Conservation (phyloP, 2,329 filamentous ascomycete genomes). For the Colletotrichum tanaceti region DNA sequence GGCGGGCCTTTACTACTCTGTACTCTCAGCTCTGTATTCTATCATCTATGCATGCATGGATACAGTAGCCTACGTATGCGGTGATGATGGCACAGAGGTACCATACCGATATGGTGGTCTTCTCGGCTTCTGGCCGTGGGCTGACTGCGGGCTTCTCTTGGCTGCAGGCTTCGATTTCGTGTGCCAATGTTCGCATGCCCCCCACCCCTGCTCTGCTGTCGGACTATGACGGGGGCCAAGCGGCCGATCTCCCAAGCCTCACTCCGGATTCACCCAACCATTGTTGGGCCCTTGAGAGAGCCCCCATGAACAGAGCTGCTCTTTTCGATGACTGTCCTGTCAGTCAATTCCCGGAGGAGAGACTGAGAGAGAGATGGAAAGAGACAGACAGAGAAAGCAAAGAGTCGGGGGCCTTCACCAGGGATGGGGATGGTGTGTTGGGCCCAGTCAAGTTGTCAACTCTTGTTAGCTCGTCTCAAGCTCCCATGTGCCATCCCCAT, state of each 20-base stretch:
- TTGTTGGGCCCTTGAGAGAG: background rate
- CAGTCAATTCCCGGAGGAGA: background rate
- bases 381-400: background rate
- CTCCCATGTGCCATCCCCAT: background rate
- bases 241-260: slow-evolving; percentile 33
- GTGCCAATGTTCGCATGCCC: slow-evolving; percentile 27
- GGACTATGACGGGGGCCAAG: slow-evolving; percentile 37
- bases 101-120: background rate
- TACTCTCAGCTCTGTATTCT: no score
- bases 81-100: no score
- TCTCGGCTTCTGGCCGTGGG: background rate
- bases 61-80: no score
- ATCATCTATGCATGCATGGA: no score
- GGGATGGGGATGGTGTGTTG: background rate
- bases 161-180: slow-evolving; percentile 34
- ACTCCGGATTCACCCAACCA: slow-evolving; percentile 29
- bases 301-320: slow-evolving; percentile 24
- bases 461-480: background rate
- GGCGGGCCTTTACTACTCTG: no score
- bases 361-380: background rate
- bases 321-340: background rate
- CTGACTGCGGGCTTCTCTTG: slow-evolving; percentile 24
- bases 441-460: background rate
- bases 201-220: slow-evolving; percentile 23
- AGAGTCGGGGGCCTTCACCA: background rate